Evolutionary conservation across 192 early-diverging fungal species (phyloP), one percentile per base, ranked within the genome.

Genomic region (Entomortierella lignicola): DNA sequence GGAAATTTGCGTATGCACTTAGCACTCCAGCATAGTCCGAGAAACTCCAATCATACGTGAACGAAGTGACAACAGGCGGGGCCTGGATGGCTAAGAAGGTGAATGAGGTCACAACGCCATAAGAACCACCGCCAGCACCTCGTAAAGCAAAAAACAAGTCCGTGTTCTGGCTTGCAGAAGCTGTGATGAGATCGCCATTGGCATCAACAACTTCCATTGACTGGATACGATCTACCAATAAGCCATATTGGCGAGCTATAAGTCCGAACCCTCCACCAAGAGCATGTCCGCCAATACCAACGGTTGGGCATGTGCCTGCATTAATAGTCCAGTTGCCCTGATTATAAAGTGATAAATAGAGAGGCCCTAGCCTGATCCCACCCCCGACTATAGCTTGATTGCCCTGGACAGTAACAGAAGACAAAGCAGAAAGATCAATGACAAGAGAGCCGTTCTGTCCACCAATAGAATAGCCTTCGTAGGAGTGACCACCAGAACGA

Each of bases 101-200:
- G 20, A 84, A 77, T 27, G 80, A 60, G 17, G 80, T 82, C 6
- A 86, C 82, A 15, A 88, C 63, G 30, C 80, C 85, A 63, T 52
- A 86, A 7, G 63, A 83, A 27, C 81, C 77, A 34, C 82, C 85
- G n/a, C 89, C 89, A 15, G 85, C 91, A 13, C 89, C 90, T 34
- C 88, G 61, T 5, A 91, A 37, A 0, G 89, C 90, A 69, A 72
- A 92, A 43, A 90, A 92, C 43, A 92, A 56, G 71, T 92, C 90
- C 20, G 71, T n/a, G 48, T 90, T 81, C 32, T 81, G 30, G 4
- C 42, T 66, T 1, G 42, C 61, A 26, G 62, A 75, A 29, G 69
- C 82, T 8, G 37, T 60, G 7, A 87, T 48, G 1, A 91, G 23
- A 5, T 85, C 63, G 0, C 88, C 88, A 37, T 84, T 54, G 44